Conservation (phyloP, 441 rosid genomes). For the Gossypium trilobum region DNA sequence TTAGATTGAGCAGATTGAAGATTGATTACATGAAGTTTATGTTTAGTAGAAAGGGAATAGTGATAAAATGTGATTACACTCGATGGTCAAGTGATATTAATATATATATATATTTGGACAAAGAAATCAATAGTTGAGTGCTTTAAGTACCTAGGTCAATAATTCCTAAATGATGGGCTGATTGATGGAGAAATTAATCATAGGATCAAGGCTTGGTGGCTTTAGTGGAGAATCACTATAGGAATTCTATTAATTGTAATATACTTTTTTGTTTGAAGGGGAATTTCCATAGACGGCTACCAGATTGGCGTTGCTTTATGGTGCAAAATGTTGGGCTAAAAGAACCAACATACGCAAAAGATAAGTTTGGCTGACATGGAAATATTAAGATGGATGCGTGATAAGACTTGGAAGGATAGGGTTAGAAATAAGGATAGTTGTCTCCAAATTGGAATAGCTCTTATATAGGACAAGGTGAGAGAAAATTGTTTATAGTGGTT, state of each 20-base stretch:
- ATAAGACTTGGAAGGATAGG: neutral
- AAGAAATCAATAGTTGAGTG: neutral
- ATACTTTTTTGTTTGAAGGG: neutral
- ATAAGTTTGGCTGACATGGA: neutral
- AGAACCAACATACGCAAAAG: neutral
- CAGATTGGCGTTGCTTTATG: neutral
- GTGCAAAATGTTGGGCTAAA: neutral
- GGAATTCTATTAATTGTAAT: neutral
- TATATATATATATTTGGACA: neutral
- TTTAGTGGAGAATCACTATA: neutral
- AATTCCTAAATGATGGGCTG: neutral
- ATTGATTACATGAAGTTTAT: neutral
- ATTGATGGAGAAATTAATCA: neutral
- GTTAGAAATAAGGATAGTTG: neutral
- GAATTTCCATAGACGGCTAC: neutral
- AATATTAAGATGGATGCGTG: neutral
- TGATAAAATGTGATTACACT: neutral
- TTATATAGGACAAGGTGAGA: neutral
- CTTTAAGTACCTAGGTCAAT: neutral
- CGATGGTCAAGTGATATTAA: neutral
- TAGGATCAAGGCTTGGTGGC: neutral
- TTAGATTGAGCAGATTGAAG: neutral
- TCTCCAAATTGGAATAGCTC: neutral
- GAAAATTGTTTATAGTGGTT: neutral
- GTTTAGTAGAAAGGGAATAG: neutral